phyloP scores from a whole-genome alignment of 139 green algal genomes.

The Chloropicon primus region DNA sequence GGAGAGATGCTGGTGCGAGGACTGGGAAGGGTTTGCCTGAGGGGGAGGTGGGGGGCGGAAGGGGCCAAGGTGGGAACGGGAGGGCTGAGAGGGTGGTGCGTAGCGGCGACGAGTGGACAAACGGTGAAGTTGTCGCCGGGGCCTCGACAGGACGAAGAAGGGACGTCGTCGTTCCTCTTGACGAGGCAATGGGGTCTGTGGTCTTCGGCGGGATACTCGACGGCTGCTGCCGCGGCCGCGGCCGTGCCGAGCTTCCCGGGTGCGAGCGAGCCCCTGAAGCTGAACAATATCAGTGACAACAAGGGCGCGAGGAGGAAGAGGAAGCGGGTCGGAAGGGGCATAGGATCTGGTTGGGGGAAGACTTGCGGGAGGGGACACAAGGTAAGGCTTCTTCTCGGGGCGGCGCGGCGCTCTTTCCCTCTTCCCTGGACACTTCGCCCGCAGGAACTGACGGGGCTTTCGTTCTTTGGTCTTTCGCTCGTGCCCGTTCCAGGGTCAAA shows the following conservation, averaged over 20 bases:
- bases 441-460: not conserved
- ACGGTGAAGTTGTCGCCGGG: too few species aligned
- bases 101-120: too few species aligned
- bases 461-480: not conserved
- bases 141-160: too few species aligned
- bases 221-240: too few species aligned
- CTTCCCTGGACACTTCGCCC: not conserved
- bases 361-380: not conserved
- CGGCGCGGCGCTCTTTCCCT: not conserved
- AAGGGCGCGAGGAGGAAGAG: not conserved
- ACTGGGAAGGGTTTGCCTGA: too few species aligned
- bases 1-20: too few species aligned
- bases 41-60: too few species aligned
- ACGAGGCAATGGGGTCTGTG: not conserved
- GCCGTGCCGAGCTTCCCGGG: not conserved
- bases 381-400: not conserved
- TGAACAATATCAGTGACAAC: not conserved
- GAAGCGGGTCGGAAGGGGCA: not conserved
- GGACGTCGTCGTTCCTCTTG: too few species aligned
- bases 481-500: not conserved
- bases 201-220: not conserved
- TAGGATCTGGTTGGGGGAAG: not conserved
- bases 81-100: too few species aligned
- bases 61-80: too few species aligned
- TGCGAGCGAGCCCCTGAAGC: not conserved